Percentiles rank a stretch among this genome's conserved stretches.
Evolutionary conservation across 192 early-diverging fungal genomes (phyloP).

Genomic region (Entomortierella chlamydospora): DNA sequence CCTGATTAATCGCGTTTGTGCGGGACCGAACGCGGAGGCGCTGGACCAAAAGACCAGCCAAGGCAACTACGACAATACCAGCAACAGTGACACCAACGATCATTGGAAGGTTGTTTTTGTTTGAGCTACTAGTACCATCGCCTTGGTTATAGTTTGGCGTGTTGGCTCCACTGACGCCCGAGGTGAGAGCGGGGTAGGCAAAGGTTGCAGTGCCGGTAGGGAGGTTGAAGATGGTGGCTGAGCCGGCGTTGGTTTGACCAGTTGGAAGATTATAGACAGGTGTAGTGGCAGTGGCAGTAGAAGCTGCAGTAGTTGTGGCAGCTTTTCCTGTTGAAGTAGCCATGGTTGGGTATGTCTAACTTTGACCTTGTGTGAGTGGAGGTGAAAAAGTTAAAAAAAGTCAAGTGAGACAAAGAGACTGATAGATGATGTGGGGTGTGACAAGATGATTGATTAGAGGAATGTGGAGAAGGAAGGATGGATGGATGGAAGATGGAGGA

Average conservation of each 20-base stretch:
- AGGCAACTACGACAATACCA: slow-evolving; percentile 30
- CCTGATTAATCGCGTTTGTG: slow-evolving; percentile 36
- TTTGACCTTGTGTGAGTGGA: background rate
- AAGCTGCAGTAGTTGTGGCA: background rate
- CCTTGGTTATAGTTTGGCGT: slow-evolving; percentile 19
- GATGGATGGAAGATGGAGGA: background rate
- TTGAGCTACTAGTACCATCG: background rate
- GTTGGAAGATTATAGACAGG: background rate
- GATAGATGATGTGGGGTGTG: background rate
- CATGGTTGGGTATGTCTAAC: background rate
- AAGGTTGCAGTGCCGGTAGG: slow-evolving; percentile 22
- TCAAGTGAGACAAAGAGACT: background rate
- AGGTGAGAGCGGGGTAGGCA: slow-evolving; percentile 3
- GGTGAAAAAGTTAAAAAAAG: background rate
- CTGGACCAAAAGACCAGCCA: slow-evolving; percentile 36
- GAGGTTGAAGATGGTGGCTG: slow-evolving; percentile 19
- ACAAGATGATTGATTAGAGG: background rate
- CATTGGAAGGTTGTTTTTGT: slow-evolving; percentile 17
- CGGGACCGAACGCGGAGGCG: slow-evolving; percentile 22
- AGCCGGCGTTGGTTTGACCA: background rate
- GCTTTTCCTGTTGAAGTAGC: slow-evolving; percentile 2
- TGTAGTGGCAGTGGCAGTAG: background rate
- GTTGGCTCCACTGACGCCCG: slow-evolving; percentile 38
- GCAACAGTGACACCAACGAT: slow-evolving; percentile 41
- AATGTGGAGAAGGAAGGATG: background rate